These are phyloP conservation scores for Cyclotella baltica DNA, from an alignment of 108 stramenopile genomes.

Conservation along the genomic window DNA sequence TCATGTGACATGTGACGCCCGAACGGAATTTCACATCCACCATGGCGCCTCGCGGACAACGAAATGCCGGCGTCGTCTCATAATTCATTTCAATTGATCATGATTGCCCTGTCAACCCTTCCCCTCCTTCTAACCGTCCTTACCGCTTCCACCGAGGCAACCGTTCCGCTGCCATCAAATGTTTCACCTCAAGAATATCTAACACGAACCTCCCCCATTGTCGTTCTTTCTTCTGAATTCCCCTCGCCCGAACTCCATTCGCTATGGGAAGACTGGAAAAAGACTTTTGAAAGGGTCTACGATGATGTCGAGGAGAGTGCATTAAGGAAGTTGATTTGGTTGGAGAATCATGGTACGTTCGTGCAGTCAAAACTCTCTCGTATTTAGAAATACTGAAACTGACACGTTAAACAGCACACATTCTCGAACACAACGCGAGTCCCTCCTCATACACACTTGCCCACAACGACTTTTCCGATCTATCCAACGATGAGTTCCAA, in stretches of 20 bases:
- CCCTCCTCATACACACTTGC: constrained; percentile 68
- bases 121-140: not conserved
- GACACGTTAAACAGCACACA: constrained; percentile 7
- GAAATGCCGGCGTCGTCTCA: no score
- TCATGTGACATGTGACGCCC: no score
- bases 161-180: not conserved
- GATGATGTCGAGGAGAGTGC: constrained; percentile 24
- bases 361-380: not conserved
- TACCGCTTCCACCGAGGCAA: not conserved
- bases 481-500: constrained; percentile 88
- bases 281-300: constrained; percentile 18
- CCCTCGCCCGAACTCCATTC: constrained; percentile 22
- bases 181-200: constrained; percentile 1
- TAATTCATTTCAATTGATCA: no score
- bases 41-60: no score
- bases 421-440: constrained; percentile 15
- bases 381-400: not conserved
- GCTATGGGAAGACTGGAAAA: constrained; percentile 27
- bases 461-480: constrained; percentile 92
- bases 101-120: not conserved
- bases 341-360: constrained; percentile 36
- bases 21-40: no score
- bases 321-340: constrained; percentile 34
- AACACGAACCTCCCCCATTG: not conserved
- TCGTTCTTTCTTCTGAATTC: constrained; percentile 19